Conservation (phyloP, 75 land plant genomes). For the Pinus taeda region DNA sequence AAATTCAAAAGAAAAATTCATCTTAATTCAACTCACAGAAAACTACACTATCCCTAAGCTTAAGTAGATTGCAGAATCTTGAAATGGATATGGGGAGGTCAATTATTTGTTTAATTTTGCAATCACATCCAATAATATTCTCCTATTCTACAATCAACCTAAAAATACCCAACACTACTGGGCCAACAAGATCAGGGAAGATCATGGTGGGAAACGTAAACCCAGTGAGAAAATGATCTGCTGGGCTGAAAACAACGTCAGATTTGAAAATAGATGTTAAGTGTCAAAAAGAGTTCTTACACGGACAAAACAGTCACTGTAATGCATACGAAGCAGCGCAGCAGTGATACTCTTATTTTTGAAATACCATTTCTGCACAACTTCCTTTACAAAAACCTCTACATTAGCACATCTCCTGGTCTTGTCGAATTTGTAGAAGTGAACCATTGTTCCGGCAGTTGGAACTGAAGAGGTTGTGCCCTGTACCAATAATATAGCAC, state of each 20-base stretch:
- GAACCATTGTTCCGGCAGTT: not conserved
- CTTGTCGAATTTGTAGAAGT: not conserved
- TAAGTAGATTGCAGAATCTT: too few species aligned
- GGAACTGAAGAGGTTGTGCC: not conserved
- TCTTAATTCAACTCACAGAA: too few species aligned
- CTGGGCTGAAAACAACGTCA: not conserved
- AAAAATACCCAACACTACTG: too few species aligned
- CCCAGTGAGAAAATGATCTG: not conserved
- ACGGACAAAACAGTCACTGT: not conserved
- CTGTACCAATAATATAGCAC: not conserved
- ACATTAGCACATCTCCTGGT: not conserved
- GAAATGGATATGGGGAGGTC: too few species aligned
- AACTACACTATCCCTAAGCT: too few species aligned
- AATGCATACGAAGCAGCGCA: not conserved
- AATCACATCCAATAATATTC: too few species aligned
- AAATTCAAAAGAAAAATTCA: too few species aligned
- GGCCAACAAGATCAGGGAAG: not conserved
- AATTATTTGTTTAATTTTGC: too few species aligned
- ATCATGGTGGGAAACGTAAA: not conserved
- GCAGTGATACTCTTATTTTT: not conserved
- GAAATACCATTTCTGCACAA: slow-evolving; percentile 7
- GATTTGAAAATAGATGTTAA: not conserved
- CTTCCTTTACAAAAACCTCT: not conserved
- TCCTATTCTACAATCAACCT: too few species aligned
- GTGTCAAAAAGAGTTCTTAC: not conserved